phyloP scores from a whole-genome alignment of 2,329 filamentous ascomycete genomes.

The Botrytis fabae region DNA sequence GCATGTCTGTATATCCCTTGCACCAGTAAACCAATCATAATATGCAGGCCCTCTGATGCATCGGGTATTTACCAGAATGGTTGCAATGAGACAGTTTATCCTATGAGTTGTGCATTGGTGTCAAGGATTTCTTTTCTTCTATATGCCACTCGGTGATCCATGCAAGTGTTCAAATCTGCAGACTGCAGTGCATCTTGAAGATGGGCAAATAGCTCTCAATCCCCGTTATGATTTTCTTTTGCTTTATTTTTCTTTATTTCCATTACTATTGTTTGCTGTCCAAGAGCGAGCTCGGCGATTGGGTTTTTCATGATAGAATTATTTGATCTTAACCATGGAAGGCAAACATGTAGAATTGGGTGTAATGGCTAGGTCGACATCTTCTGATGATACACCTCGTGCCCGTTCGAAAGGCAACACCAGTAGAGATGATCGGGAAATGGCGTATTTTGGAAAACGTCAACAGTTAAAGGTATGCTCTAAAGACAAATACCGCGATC shows the following conservation, averaged over 20 bases:
- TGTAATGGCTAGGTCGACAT: conserved; percentile 22
- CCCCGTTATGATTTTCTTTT: conserved; percentile 6
- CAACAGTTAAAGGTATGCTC: conserved; percentile 32
- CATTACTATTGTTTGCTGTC: background rate
- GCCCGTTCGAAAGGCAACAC: conserved; percentile 25
- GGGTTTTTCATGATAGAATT: background rate
- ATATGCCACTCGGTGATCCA: conserved; percentile 14
- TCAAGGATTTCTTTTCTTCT: conserved; percentile 9
- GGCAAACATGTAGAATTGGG: conserved; percentile 21
- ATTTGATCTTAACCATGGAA: conserved; percentile 28
- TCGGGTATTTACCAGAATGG: background rate
- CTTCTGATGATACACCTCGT: conserved; percentile 7
- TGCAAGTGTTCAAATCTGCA: conserved; percentile 7
- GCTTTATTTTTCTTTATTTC: conserved; percentile 10
- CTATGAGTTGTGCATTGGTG: background rate
- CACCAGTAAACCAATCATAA: conserved; percentile 10
- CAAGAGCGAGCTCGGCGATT: conserved; percentile 4
- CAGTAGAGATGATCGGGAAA: conserved; percentile 33
- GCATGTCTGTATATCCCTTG: conserved; percentile 5
- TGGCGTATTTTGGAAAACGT: conserved; percentile 36
- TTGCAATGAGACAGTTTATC: conserved; percentile 14
- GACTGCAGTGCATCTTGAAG: conserved; percentile 15
- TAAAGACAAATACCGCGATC: background rate
- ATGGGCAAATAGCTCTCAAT: conserved; percentile 1
- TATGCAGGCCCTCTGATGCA: background rate